Percentiles rank a stretch among this genome's conserved stretches.
phyloP scores from a whole-genome alignment of 1,284 basidiomycete species.

The Inonotus obliquus region DNA sequence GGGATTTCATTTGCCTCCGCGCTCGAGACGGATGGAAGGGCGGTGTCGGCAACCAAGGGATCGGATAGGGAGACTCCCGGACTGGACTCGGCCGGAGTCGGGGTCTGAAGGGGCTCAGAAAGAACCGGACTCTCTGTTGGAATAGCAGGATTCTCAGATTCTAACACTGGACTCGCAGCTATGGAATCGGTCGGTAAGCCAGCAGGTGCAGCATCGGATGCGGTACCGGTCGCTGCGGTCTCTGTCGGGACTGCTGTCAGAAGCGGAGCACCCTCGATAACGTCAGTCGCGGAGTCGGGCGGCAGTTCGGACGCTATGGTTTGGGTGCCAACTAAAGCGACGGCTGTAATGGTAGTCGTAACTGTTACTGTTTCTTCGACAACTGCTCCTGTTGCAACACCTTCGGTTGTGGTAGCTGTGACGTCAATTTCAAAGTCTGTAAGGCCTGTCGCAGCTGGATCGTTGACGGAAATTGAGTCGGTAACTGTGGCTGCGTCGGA shows the following conservation, averaged over 20 bases:
- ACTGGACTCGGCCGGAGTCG: not conserved
- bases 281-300: not conserved
- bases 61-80: not conserved
- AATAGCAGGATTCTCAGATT: not conserved
- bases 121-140: not conserved
- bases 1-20: not conserved
- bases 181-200: not conserved
- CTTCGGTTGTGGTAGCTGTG: not conserved
- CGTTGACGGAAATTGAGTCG: not conserved
- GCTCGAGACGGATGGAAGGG: not conserved
- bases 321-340: not conserved
- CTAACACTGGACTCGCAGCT: not conserved
- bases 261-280: not conserved
- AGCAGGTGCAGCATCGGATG: not conserved
- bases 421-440: not conserved
- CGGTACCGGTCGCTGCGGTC: not conserved
- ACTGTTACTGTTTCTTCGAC: conserved; percentile 4
- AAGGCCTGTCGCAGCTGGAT: not conserved
- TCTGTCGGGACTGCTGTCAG: not conserved
- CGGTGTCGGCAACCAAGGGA: not conserved
- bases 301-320: not conserved
- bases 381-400: not conserved
- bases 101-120: not conserved
- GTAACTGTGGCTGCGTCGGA: not conserved
- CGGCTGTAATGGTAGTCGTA: conserved; percentile 10